A percentile compares a stretch with the other conserved stretches of the same genome.
phyloP scores from a whole-genome alignment of 2,329 filamentous ascomycete genomes.

The Fusarium humuli region DNA sequence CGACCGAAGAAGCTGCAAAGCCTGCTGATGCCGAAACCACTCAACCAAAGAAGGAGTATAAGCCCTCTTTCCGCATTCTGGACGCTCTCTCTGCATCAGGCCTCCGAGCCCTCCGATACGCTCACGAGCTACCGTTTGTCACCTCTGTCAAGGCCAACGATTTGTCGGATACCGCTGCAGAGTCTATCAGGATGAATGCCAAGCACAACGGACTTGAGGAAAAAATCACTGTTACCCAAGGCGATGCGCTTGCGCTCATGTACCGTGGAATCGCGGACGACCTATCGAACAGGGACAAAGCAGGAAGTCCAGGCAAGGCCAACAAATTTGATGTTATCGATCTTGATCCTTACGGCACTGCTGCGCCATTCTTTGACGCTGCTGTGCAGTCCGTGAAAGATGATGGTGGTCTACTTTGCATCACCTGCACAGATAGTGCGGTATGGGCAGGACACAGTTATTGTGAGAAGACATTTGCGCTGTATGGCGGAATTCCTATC shows the following conservation, averaged over 20 bases:
- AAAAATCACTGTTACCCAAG: conserved; percentile 78
- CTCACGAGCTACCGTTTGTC: conserved; percentile 86
- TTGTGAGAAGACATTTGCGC: conserved; percentile 89
- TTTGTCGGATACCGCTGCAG: conserved; percentile 79
- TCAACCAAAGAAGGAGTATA: conserved; percentile 47
- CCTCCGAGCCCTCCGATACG: conserved; percentile 89
- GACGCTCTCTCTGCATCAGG: conserved; percentile 96
- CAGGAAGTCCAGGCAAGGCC: conserved; percentile 54
- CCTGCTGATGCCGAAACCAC: conserved; percentile 28
- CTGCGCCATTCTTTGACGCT: conserved; percentile 90
- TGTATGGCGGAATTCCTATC: conserved; percentile 91
- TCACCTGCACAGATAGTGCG: conserved; percentile 96
- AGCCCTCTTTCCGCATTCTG: conserved; percentile 79
- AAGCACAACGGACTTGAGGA: conserved; percentile 80
- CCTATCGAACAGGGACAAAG: conserved; percentile 56
- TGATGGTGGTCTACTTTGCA: conserved; percentile 90
- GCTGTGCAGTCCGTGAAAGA: conserved; percentile 85
- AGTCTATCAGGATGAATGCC: conserved; percentile 86
- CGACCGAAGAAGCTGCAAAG: conserved; percentile 27
- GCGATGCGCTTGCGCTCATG: conserved; percentile 93
- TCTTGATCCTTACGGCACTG: conserved; percentile 94
- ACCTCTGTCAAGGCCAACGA: conserved; percentile 92
- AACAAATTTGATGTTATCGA: conserved; percentile 91
- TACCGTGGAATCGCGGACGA: conserved; percentile 75
- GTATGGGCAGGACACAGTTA: conserved; percentile 96